phyloP scores from a whole-genome alignment of 78 protist species.

The Dictyostelium firmibasis region DNA sequence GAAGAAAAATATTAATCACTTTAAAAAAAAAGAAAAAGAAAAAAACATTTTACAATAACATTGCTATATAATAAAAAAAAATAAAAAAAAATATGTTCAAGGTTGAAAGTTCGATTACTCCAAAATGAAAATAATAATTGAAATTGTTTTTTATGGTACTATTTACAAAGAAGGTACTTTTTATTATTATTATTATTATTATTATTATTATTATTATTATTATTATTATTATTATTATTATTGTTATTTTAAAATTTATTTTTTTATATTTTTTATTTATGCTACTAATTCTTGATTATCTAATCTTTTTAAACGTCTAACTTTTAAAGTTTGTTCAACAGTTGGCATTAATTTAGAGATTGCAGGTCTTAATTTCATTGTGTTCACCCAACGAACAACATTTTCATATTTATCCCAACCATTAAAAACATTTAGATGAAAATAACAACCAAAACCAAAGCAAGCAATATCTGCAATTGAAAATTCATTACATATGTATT shows the following conservation, averaged over 20 bases:
- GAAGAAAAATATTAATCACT: too few species aligned
- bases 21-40: too few species aligned
- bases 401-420: not conserved
- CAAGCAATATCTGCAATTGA: constrained; percentile 88
- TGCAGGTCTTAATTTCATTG: not conserved
- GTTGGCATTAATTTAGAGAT: not conserved
- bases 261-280: not conserved
- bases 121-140: too few species aligned
- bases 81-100: too few species aligned
- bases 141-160: too few species aligned
- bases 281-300: constrained; percentile 1
- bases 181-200: too few species aligned
- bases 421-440: not conserved
- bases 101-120: too few species aligned
- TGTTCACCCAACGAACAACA: not conserved
- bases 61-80: too few species aligned
- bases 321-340: constrained; percentile 4
- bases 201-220: too few species aligned
- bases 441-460: not conserved
- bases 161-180: too few species aligned
- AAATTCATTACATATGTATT: constrained; percentile 86
- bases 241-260: not conserved
- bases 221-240: too few species aligned
- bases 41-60: too few species aligned
- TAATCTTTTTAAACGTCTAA: constrained; percentile 8